Conservation (phyloP, 441 rosid genomes). For the Arabidopsis hybrid region DNA sequence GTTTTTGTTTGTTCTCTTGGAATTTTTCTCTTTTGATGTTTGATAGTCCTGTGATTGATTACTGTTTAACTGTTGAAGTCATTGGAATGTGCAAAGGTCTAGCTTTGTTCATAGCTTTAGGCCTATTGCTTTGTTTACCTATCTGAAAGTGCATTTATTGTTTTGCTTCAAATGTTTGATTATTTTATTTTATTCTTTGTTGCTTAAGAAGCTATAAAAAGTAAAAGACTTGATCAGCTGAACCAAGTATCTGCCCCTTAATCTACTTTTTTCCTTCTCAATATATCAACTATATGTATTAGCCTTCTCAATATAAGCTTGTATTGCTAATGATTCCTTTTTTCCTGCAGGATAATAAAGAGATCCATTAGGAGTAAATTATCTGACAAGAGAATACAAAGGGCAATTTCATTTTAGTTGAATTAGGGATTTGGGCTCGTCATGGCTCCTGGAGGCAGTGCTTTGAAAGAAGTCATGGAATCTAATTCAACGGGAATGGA, state of each 20-base stretch:
- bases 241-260: constrained; percentile 5
- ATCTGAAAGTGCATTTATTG: constrained; percentile 34
- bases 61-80: constrained; percentile 34
- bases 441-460: constrained; percentile 77
- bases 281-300: not conserved
- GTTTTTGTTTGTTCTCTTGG: not conserved
- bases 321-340: not conserved
- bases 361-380: constrained; percentile 19
- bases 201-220: constrained; percentile 24
- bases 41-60: constrained; percentile 40
- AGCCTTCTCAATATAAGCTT: not conserved
- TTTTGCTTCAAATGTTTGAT: constrained; percentile 31
- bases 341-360: constrained; percentile 29
- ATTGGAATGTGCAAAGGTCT: constrained; percentile 39
- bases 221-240: constrained; percentile 26
- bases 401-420: not conserved
- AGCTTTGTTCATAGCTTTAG: constrained; percentile 39
- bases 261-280: not conserved
- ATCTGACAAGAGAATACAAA: constrained; percentile 20
- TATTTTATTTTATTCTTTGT: constrained; percentile 12
- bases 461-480: constrained; percentile 66
- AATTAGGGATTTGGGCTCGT: not conserved
- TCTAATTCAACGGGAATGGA: constrained; percentile 57
- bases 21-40: constrained; percentile 30
- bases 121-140: constrained; percentile 31